Conservation (phyloP, 2,329 filamentous ascomycete genomes). For the Aspergillus felis region DNA sequence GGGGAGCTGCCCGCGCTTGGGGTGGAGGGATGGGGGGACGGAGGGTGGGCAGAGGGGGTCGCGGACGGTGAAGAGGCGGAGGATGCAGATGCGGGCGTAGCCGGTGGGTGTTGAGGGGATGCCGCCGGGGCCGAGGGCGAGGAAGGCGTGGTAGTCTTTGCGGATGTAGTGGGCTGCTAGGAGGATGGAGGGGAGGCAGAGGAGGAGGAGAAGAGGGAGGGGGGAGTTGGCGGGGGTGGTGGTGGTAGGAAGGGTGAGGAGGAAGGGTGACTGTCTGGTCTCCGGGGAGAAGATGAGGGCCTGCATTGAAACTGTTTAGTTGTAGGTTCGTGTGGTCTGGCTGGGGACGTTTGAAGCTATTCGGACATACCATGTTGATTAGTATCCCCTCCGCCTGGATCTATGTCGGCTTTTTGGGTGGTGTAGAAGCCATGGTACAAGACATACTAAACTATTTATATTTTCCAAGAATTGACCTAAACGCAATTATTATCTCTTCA, state of each 20-base stretch:
- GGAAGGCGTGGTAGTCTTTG: slow-evolving; percentile 62
- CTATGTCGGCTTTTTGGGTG: not conserved
- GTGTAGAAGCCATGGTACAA: not conserved
- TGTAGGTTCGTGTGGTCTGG: not conserved
- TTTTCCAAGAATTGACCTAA: not conserved
- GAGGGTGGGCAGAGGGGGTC: slow-evolving; percentile 63
- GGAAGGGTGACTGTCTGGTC: not conserved
- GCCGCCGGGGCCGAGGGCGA: slow-evolving; percentile 74
- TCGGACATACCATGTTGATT: not conserved
- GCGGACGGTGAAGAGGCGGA: slow-evolving; percentile 67
- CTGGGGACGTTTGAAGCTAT: not conserved
- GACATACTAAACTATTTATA: not conserved
- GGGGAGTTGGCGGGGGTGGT: not conserved
- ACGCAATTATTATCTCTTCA: not conserved
- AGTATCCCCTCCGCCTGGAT: not conserved
- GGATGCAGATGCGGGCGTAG: slow-evolving; percentile 69
- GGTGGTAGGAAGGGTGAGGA: not conserved
- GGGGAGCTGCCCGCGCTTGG: slow-evolving; percentile 57
- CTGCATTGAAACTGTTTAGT: not conserved
- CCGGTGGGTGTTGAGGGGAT: slow-evolving; percentile 70
- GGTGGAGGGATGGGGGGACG: slow-evolving; percentile 49
- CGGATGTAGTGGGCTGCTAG: slow-evolving; percentile 58
- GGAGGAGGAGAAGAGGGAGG: slow-evolving; percentile 5
- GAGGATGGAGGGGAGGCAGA: slow-evolving; percentile 48
- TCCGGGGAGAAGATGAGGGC: not conserved